Evolutionary conservation across 805 yeast species (phyloP), one percentile per base, ranked within the genome.

Genomic region (Candida orba): DNA sequence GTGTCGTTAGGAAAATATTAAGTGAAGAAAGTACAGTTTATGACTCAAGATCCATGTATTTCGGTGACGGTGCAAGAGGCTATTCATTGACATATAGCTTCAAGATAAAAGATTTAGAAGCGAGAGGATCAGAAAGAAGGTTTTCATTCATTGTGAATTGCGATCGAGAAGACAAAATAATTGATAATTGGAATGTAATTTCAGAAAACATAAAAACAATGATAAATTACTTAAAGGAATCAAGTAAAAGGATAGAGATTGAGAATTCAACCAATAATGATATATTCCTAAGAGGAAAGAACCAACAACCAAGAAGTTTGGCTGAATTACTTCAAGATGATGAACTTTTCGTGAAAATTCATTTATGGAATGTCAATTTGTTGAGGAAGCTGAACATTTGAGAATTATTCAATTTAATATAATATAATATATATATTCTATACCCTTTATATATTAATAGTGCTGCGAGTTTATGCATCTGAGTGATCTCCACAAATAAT

Each of bases 81-180:
- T 73, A 74, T 49, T 77, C 86, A 25, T 59, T 83, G 8, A 70
- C 75, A 13, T 67, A 75, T 44, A 72, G 80, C 4, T 81, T 84
- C 65, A 81, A 81, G 56, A 59, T 82, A 27, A 67, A 68, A 34
- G 91, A 84, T 58, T 62, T 69, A 12, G 75, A 77, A 39, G 89
- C 91, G 0, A 67, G 91, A 44, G 91, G 91, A 2, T 76, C 83
- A 1, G 89, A 84, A 57, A 65, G 91, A 45, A 72, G 84, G 41
- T 84, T 81, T 52, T 69, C 82, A 1, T 58, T 81, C 17, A 69
- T 81, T 44, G 76, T 81, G 13, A 71, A 79, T 2, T 65, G 75
- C 10, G 84, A 79, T 52, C 64, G 70, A 18, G 85, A 76, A 46
- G 54, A 64, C n/a, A 69, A 63, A 14, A 57, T 83, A 14, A 59